These are phyloP conservation scores for Russula foetens DNA, from an alignment of 768 basidiomycete species.

Conservation along the genomic window DNA sequence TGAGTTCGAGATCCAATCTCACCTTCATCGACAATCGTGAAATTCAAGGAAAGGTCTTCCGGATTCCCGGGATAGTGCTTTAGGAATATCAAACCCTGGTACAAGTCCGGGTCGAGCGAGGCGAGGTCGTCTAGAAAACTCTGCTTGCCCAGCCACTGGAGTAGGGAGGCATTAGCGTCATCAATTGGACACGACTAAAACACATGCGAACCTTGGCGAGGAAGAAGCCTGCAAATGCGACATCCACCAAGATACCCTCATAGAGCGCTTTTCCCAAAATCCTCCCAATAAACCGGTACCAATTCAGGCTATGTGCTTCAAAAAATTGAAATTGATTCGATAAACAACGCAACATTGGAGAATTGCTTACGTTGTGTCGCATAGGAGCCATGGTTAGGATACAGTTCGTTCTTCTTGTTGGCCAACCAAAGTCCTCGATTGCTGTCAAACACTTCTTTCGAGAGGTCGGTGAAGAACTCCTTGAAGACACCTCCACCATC, in stretches of 20 bases:
- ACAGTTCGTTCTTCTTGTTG: slow-evolving; percentile 87
- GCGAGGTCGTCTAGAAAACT: slow-evolving; percentile 89
- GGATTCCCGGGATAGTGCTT: slow-evolving; percentile 85
- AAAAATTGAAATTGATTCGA: not conserved
- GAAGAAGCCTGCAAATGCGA: slow-evolving; percentile 94
- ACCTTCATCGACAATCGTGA: slow-evolving; percentile 85
- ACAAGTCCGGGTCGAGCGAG: slow-evolving; percentile 87
- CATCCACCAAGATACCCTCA: slow-evolving; percentile 90
- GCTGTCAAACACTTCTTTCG: slow-evolving; percentile 91
- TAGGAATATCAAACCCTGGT: slow-evolving; percentile 84
- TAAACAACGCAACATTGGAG: not conserved
- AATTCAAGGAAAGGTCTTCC: slow-evolving; percentile 86
- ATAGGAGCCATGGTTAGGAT: slow-evolving; percentile 89
- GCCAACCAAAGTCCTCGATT: slow-evolving; percentile 91
- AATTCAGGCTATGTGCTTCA: slow-evolving; percentile 73
- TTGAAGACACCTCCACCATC: slow-evolving; percentile 98
- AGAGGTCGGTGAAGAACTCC: slow-evolving; percentile 90
- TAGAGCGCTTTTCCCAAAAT: slow-evolving; percentile 96
- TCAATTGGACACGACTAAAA: not conserved
- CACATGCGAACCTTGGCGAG: slow-evolving; percentile 56
- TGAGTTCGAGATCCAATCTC: slow-evolving; percentile 18
- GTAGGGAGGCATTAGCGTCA: not conserved
- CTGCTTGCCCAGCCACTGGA: slow-evolving; percentile 84
- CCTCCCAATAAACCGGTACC: slow-evolving; percentile 91
- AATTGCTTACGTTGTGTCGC: slow-evolving; percentile 70